Evolutionary conservation across 495 filamentous ascomycete genomes (phyloP), one percentile per base, ranked within the genome.

Genomic region (Annulohypoxylon bovei): DNA sequence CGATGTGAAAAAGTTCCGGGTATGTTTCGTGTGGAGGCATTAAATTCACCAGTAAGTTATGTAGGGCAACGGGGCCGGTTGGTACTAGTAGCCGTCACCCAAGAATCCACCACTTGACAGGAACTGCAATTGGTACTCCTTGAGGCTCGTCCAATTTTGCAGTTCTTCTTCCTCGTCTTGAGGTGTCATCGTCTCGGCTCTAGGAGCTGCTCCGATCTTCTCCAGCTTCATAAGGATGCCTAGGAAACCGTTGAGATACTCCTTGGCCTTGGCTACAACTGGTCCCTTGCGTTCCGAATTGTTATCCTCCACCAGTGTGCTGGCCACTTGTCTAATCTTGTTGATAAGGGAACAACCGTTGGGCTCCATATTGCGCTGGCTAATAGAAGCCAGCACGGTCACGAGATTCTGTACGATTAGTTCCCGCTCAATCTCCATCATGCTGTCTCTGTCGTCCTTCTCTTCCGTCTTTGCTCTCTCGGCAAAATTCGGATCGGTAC

Each of bases 321-420:
- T 89, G 18, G 92, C 92, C 42, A 96, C 87, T 76, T 90, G 88
- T 52, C 92, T 88, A 72, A 95, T 89, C 80, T 90, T 90, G 75
- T 82, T 80, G 74, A 88, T 88, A 52, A 95, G 88, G 52, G 89
- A 91, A 44, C 85, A 86, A 16, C 88, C 91, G 73, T 93, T 94
- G 1, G 93, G 91, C 76, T 95, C 92, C 83, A 94, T 90, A 76
- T 92, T 92, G 49, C 91, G 85, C 80, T 92, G 89, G 57, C 88
- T 89, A 72, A 97, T 90, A 30, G 86, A 90, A 12, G 82, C 81
- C 8, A 97, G 77, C 6, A 94, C 87, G 0, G 86, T 78, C 3
- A 94, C 83, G 0, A 97, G 84, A 74, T 91, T 88, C 49, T 91
- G 88, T n/a, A 94, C 87, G 11, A 95, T 90, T 0, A 86, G 79